Evolutionary conservation across 1,284 basidiomycete genomes (phyloP), one percentile per base, ranked within the genome.

Genomic region (Microbotryum intermedium): DNA sequence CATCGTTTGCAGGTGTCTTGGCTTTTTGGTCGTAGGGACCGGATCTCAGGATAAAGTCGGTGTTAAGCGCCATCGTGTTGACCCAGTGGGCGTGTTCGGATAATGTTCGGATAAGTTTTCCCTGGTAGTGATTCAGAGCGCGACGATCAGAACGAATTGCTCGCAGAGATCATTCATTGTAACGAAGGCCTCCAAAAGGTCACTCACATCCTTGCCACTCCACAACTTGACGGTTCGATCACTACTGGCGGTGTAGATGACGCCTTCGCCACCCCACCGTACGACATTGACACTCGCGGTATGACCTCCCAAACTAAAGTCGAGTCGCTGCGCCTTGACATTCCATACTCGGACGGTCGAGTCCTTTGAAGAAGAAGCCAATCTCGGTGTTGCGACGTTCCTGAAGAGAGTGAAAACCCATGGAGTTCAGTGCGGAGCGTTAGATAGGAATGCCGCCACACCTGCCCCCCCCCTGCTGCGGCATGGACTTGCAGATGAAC

Each of bases 41-140:
- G 0, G 94, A 97, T 4, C 93, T 85, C 10, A 97, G 80, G 18
- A 94, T 83, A 73, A 93, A 97, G 74, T 98, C 94, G 18, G 93
- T 95, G 71, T 91, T 94, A 58, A 98, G 81, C 2, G 94, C 86
- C 51, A 98, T 83, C 0, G 93, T 97, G 50, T 93, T 98, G 23
- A 98, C 94, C 94, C 93, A 97, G 73, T 98, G 95, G 0, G 93
- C 93, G 71, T 98, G 95, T 66, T 97, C 92, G 74, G 87, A 90
- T 29, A 98, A 78, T 1, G 85, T 86, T 43, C 81, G 75, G 43
- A 80, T 79, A 42, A 82, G 73, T 70, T 80, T 81, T n/a, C 81
- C 81, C 70, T 79, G 64, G 18, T 39, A 7, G n/a, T 55, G 58
- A 44, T 18, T 44, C 29, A 30, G 5, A 25, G 26, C 20, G 6